Conservation (phyloP, 2,329 filamentous ascomycete genomes). For the Fusarium sambucinum region DNA sequence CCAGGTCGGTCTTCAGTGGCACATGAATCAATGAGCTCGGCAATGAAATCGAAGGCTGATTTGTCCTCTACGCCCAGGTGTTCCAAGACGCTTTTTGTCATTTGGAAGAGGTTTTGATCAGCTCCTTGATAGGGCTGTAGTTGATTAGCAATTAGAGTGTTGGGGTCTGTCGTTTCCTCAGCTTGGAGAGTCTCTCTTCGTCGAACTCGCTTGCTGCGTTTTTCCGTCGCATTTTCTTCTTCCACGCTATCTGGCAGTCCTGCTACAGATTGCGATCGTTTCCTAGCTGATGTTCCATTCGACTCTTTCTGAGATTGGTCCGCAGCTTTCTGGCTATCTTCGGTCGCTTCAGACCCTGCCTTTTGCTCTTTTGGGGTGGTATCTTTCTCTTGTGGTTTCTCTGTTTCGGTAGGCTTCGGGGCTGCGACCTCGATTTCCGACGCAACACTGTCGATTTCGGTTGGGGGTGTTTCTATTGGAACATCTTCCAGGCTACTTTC, state of each 20-base stretch:
- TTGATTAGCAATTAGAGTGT: slow-evolving; percentile 65
- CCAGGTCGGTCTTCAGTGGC: slow-evolving; percentile 63
- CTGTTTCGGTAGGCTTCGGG: slow-evolving; percentile 18
- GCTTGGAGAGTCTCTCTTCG: slow-evolving; percentile 65
- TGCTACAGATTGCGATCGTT: slow-evolving; percentile 72
- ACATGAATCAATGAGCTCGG: slow-evolving; percentile 65
- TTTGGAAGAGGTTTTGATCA: slow-evolving; percentile 67
- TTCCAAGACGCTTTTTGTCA: slow-evolving; percentile 67
- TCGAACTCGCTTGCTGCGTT: slow-evolving; percentile 74
- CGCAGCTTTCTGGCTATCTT: slow-evolving; percentile 46
- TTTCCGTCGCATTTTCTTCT: slow-evolving; percentile 69
- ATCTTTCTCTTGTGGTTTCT: slow-evolving; percentile 13
- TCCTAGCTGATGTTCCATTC: slow-evolving; percentile 61
- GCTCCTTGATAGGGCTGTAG: slow-evolving; percentile 68
- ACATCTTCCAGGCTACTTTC: slow-evolving; percentile 45
- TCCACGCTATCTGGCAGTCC: slow-evolving; percentile 68
- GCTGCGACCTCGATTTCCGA: slow-evolving; percentile 23
- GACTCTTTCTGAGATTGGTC: slow-evolving; percentile 52
- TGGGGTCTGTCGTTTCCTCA: slow-evolving; percentile 66
- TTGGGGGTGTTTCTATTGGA: slow-evolving; percentile 40
- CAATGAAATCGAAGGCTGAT: slow-evolving; percentile 59
- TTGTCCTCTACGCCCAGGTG: slow-evolving; percentile 66
- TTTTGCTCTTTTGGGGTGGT: slow-evolving; percentile 37
- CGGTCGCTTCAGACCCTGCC: slow-evolving; percentile 36
- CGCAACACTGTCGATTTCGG: slow-evolving; percentile 31